Conservation (phyloP, 2,329 filamentous ascomycete genomes). For the Colletotrichum tropicicola region DNA sequence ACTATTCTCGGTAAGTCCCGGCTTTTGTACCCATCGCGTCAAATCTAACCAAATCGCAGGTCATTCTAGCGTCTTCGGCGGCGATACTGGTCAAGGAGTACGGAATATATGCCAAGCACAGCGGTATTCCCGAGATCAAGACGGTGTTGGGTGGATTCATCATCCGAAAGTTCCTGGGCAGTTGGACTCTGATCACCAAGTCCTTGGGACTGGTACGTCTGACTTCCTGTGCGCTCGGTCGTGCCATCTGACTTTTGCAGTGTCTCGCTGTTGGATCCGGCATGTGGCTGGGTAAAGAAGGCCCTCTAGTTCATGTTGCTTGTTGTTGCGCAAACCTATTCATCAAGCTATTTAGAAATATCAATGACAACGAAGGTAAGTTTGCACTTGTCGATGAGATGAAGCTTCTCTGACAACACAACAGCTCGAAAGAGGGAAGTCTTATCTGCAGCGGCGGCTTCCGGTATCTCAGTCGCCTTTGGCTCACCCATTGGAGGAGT, state of each 20-base stretch:
- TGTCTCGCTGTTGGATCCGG: slow-evolving; percentile 92
- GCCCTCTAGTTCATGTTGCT: slow-evolving; percentile 92
- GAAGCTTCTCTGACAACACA: not conserved
- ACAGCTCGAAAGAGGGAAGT: slow-evolving; percentile 91
- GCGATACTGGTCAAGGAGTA: slow-evolving; percentile 85
- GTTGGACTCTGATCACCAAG: slow-evolving; percentile 90
- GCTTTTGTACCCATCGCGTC: not conserved
- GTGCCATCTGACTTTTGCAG: slow-evolving; percentile 52
- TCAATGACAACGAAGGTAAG: slow-evolving; percentile 87
- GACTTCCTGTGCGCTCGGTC: not conserved
- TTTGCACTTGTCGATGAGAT: not conserved
- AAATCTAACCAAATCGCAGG: slow-evolving; percentile 51
- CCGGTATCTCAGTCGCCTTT: slow-evolving; percentile 93
- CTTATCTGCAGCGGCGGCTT: slow-evolving; percentile 89
- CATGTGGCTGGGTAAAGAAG: slow-evolving; percentile 97
- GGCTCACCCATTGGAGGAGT: slow-evolving; percentile 94
- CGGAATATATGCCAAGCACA: slow-evolving; percentile 89
- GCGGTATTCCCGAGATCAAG: slow-evolving; percentile 98
- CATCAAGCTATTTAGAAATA: slow-evolving; percentile 84
- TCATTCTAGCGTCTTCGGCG: slow-evolving; percentile 80
- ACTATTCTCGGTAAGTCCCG: slow-evolving; percentile 75
- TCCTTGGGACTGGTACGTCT: slow-evolving; percentile 80
- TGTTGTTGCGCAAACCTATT: slow-evolving; percentile 96
- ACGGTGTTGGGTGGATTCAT: slow-evolving; percentile 94
- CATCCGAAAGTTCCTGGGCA: slow-evolving; percentile 85